These are phyloP conservation scores for Suillus decipiens DNA, from an alignment of 768 basidiomycete species.

Conservation along the genomic window DNA sequence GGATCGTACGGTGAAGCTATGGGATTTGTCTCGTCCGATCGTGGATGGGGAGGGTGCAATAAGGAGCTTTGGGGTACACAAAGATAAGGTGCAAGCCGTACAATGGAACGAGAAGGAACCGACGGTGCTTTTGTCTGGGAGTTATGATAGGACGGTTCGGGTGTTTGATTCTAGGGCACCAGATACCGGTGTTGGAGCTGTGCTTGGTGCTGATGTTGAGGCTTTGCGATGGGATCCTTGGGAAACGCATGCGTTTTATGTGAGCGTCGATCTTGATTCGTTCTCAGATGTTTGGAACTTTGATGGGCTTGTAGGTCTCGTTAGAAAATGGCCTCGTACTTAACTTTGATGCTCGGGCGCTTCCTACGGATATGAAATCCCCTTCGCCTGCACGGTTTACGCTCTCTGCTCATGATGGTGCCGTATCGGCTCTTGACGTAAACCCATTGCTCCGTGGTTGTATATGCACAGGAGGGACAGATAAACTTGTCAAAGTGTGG, in stretches of 20 bases:
- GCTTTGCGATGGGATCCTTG: conserved; percentile 95
- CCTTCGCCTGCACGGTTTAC: conserved; percentile 82
- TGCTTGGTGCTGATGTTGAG: conserved; percentile 91
- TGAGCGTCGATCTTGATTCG: conserved; percentile 37
- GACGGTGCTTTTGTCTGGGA: conserved; percentile 87
- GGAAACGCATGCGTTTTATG: conserved; percentile 86
- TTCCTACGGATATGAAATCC: conserved; percentile 66
- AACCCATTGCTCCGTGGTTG: conserved; percentile 90
- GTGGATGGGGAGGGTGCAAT: conserved; percentile 52
- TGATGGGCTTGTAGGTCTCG: conserved; percentile 63
- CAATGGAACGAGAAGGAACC: conserved; percentile 93
- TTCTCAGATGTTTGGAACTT: not conserved
- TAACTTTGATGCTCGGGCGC: conserved; percentile 86
- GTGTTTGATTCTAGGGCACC: conserved; percentile 91
- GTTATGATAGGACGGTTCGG: conserved; percentile 93
- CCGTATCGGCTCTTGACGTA: conserved; percentile 85
- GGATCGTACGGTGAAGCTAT: conserved; percentile 94
- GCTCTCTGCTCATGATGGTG: conserved; percentile 90
- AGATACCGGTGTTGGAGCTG: conserved; percentile 77
- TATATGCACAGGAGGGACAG: conserved; percentile 90
- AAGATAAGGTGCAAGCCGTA: conserved; percentile 94
- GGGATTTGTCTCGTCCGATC: conserved; percentile 84
- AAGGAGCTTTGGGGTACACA: conserved; percentile 82
- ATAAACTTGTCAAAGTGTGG: conserved; percentile 97
- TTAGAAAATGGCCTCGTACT: conserved; percentile 94